Conservation (phyloP, 352 stramenopile species). For the Elongisporangium undulatum region DNA sequence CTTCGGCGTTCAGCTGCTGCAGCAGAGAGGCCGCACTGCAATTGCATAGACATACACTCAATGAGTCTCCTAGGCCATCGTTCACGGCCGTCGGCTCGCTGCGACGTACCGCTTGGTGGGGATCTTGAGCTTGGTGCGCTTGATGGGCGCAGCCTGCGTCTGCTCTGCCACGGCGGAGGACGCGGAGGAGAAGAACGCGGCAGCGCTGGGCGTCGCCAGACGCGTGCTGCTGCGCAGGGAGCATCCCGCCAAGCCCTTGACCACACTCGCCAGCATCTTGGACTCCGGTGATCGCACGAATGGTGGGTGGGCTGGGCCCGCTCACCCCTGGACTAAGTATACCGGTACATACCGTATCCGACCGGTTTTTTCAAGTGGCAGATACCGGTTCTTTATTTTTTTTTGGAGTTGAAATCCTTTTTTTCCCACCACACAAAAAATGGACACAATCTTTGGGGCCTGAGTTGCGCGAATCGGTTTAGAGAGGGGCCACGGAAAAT, state of each 20-base stretch:
- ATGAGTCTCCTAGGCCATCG: neutral
- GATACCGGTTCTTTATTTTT: neutral
- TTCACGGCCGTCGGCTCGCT: neutral
- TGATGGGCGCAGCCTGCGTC: constrained; percentile 17
- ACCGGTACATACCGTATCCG: neutral
- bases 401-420: neutral
- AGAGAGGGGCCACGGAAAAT: constrained; percentile 1
- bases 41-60: neutral
- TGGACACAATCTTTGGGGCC: neutral
- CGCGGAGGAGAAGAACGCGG: constrained; percentile 35
- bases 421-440: neutral
- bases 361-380: neutral
- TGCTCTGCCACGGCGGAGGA: constrained; percentile 5
- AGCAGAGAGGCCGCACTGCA: constrained; percentile 54
- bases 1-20: constrained; percentile 63
- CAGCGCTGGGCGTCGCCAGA: neutral
- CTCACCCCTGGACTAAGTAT: neutral
- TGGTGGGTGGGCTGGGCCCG: neutral
- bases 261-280: neutral
- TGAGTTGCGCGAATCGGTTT: constrained; percentile 1
- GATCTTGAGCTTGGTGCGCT: constrained; percentile 79
- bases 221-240: neutral
- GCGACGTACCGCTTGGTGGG: constrained; percentile 53
- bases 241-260: neutral
- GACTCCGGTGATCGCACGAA: neutral